Base-by-base conservation (phyloP, 768 basidiomycete species). In the Lyophyllum decastes region DNA sequence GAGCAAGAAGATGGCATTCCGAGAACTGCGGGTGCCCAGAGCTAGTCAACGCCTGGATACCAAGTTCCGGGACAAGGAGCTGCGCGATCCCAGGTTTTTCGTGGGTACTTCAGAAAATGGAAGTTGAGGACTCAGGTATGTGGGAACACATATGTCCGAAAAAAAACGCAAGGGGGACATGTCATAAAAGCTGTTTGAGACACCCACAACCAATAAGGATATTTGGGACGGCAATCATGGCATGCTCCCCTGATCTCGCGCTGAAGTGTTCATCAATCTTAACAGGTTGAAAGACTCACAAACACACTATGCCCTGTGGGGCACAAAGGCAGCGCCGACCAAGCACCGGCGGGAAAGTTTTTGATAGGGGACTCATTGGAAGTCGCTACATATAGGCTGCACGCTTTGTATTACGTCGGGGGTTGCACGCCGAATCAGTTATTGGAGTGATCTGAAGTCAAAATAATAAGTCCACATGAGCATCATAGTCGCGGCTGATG, bases 191-290 rank as follows among this genome's bases (percentile, higher is more conserved):
- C 41, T 38, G 48, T 55, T 17, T 24, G 46, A 35, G 26, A 41
- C n/a, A 35, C 24, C 40, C 8, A 35, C 24, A 38, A 9, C 51
- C 60, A 44, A 45, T 59, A 59, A 49, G 54, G 60, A 50, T 49
- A 56, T 57, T 57, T 47, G 17, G 55, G 16, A 59, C 54, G 57
- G 57, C 54, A 62, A 49, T 60, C 57, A 54, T 61, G 60, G 30
- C 52, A 57, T 55, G 25, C 34, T 35, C 25, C 54, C 61, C 51
- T 52, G 57, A 60, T 55, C 58, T 59, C 10, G 55, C 44, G 27
- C 49, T 55, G 50, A 44, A 55, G 34, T 59, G 52, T 56, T 49
- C 56, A 61, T 61, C 58, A 56, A 55, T 54, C 43, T 49, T 45
- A 41, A 46, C 21, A 38, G 17, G 9, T 41, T 51, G 45, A 46